Conservation (phyloP, 441 rosid genomes). For the Populus hybrid region DNA sequence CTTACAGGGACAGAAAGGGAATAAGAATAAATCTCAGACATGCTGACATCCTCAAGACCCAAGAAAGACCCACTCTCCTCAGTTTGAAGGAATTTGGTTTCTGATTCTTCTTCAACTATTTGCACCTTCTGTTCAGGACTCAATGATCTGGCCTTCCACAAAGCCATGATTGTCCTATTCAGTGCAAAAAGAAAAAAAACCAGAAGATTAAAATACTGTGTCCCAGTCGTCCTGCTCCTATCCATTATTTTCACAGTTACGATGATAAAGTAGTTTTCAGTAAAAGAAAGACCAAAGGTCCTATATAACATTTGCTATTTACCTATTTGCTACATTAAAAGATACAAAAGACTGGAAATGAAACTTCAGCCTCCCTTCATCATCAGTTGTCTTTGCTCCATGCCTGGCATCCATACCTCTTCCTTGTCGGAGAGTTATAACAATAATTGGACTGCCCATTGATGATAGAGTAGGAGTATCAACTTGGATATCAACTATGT, state of each 20-base stretch:
- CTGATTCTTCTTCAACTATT: conserved; percentile 89
- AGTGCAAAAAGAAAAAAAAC: neutral
- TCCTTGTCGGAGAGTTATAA: conserved; percentile 72
- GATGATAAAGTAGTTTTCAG: neutral
- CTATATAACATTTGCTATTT: conserved; percentile 20
- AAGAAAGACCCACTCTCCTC: conserved; percentile 82
- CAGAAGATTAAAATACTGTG: conserved; percentile 8
- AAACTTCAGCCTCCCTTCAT: conserved; percentile 89
- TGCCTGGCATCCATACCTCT: conserved; percentile 87
- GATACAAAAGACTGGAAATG: conserved; percentile 94
- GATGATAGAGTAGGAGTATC: conserved; percentile 78
- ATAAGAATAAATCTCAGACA: conserved; percentile 68
- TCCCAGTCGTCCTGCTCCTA: neutral
- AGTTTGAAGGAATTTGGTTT: conserved; percentile 53
- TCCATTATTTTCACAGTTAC: neutral
- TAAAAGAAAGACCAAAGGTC: neutral
- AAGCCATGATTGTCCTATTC: conserved; percentile 88
- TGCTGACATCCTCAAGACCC: conserved; percentile 78
- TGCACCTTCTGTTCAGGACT: conserved; percentile 91
- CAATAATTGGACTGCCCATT: conserved; percentile 89
- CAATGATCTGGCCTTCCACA: conserved; percentile 94
- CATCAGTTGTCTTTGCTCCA: conserved; percentile 85
- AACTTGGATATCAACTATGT: conserved; percentile 83
- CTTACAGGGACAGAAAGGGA: conserved; percentile 72
- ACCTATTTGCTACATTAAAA: conserved; percentile 85